Percentiles rank a stretch among this genome's conserved stretches.
Evolutionary conservation across 331 rosid genomes (phyloP).

Genomic region (Quercus tomentella): DNA sequence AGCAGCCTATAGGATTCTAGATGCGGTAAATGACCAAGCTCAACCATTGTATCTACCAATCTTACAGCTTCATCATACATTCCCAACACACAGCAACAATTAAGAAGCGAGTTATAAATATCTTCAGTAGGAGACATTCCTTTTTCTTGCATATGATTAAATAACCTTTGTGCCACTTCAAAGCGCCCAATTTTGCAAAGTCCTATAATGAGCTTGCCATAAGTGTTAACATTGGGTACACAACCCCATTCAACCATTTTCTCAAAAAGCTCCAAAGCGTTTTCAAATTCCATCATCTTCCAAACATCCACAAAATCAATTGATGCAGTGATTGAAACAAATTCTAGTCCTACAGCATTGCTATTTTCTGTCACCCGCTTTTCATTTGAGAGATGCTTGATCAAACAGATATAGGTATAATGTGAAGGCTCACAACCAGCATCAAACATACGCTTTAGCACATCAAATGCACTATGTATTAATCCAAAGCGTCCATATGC

Average conservation of each 20-base stretch:
- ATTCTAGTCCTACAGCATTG: slow-evolving; percentile 9
- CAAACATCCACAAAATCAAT: slow-evolving; percentile 34
- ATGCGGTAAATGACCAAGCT: slow-evolving; percentile 41
- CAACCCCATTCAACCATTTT: slow-evolving; percentile 52
- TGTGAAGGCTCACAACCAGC: slow-evolving; percentile 55
- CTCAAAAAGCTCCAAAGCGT: slow-evolving; percentile 34
- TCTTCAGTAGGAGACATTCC: slow-evolving; percentile 37
- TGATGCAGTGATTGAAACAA: slow-evolving; percentile 20
- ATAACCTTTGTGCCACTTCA: slow-evolving; percentile 30
- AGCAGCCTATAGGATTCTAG: slow-evolving; percentile 41
- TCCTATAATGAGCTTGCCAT: slow-evolving; percentile 51
- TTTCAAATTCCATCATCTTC: slow-evolving; percentile 48
- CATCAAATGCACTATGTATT: slow-evolving; percentile 48
- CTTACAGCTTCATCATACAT: slow-evolving; percentile 38
- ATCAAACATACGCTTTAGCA: slow-evolving; percentile 50
- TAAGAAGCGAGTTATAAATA: slow-evolving; percentile 42
- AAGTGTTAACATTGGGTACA: slow-evolving; percentile 47
- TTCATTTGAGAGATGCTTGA: slow-evolving; percentile 49
- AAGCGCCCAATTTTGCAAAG: slow-evolving; percentile 45
- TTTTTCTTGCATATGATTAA: slow-evolving; percentile 33
- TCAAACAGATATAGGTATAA: slow-evolving; percentile 43
- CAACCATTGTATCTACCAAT: slow-evolving; percentile 44
- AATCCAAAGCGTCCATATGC: slow-evolving; percentile 51
- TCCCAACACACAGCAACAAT: slow-evolving; percentile 40
- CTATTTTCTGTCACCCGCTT: slow-evolving; percentile 7